Evolutionary conservation across 1,139 yeast genomes (phyloP).

Genomic region (Oligophagozyma castellii): DNA sequence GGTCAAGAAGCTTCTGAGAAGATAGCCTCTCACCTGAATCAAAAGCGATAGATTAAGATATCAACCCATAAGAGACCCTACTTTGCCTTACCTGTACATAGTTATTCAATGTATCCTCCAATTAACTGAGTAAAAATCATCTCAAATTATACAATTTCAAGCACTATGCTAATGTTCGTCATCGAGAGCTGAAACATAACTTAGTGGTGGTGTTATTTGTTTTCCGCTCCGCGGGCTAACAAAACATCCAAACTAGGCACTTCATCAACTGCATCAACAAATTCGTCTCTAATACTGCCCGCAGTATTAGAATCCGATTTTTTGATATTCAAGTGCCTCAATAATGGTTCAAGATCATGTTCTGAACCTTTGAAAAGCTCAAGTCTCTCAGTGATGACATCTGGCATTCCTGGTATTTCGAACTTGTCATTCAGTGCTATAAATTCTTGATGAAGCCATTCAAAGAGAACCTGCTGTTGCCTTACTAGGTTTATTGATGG

Average conservation of each 20-base stretch:
- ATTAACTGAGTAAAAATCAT: no score
- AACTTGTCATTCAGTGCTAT: slow-evolving; percentile 8
- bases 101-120: no score
- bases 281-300: slow-evolving; percentile 5
- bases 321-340: slow-evolving; percentile 10
- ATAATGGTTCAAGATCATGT: slow-evolving; percentile 5
- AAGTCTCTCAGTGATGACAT: slow-evolving; percentile 6
- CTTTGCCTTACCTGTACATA: no score
- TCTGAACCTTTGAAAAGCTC: slow-evolving; percentile 6
- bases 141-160: no score
- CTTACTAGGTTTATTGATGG: slow-evolving; percentile 17
- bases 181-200: no score
- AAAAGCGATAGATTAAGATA: no score
- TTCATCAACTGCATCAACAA: slow-evolving; percentile 7
- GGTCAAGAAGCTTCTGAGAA: slow-evolving; percentile 14
- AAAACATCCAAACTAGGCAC: slow-evolving; percentile 15
- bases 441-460: slow-evolving; percentile 15
- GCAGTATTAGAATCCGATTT: slow-evolving; percentile 4
- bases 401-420: slow-evolving; percentile 11
- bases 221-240: slow-evolving; percentile 11
- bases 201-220: no score
- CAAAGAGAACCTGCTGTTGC: slow-evolving; percentile 16
- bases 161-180: no score
- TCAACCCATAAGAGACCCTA: no score
- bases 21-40: no score